These are phyloP conservation scores for Candida ponderosae DNA, from an alignment of 805 yeast species.

Conservation along the genomic window DNA sequence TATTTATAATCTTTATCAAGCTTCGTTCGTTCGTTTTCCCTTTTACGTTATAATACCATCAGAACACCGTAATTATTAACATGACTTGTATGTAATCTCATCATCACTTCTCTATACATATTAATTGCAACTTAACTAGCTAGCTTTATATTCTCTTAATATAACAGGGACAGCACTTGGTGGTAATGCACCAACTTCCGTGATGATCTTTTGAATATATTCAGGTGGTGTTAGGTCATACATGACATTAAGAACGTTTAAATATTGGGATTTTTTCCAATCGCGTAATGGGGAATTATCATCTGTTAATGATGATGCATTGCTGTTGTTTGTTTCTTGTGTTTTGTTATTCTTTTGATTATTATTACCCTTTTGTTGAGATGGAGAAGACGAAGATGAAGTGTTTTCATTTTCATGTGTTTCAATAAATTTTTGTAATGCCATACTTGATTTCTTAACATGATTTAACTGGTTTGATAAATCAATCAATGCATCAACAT, in stretches of 20 bases:
- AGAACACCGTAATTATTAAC: too few species aligned
- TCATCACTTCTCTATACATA: too few species aligned
- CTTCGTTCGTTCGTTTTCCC: too few species aligned
- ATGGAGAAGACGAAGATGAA: slow-evolving; percentile 3
- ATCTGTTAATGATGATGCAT: slow-evolving; percentile 19
- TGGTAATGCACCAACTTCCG: slow-evolving; percentile 93
- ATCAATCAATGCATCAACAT: slow-evolving; percentile 60
- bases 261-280: slow-evolving; percentile 56
- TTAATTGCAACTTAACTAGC: neutral
- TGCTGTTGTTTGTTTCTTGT: slow-evolving; percentile 5
- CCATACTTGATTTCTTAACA: slow-evolving; percentile 40
- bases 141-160: slow-evolving; percentile 74
- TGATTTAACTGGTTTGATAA: slow-evolving; percentile 34
- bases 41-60: too few species aligned
- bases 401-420: slow-evolving; percentile 23
- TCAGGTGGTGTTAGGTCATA: slow-evolving; percentile 94
- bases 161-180: slow-evolving; percentile 98
- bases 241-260: slow-evolving; percentile 76
- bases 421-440: slow-evolving; percentile 56
- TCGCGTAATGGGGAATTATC: slow-evolving; percentile 40
- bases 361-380: slow-evolving; percentile 18
- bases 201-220: slow-evolving; percentile 87
- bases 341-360: slow-evolving; percentile 16
- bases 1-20: too few species aligned
- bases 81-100: too few species aligned